phyloP scores from a whole-genome alignment of 805 yeast genomes.

The Candida sakaeoensis region DNA sequence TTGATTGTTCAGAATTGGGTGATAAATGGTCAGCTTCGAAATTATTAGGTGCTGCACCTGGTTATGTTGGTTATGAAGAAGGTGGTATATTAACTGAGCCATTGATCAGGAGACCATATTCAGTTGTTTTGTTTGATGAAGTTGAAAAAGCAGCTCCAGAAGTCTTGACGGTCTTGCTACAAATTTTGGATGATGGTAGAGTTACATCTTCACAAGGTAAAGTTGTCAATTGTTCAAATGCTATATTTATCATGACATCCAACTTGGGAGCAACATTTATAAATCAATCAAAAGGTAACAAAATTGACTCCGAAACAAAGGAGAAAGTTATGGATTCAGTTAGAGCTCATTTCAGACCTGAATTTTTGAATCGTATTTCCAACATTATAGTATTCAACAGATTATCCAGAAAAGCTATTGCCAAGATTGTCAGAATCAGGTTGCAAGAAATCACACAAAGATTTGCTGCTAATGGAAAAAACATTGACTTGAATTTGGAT shows the following conservation, averaged over 20 bases:
- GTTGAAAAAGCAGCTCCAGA: conserved; percentile 99
- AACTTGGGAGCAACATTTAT: conserved; percentile 93
- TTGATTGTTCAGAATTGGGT: conserved; percentile 93
- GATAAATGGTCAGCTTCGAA: conserved; percentile 96
- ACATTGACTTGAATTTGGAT: conserved; percentile 67
- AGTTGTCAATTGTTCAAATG: conserved; percentile 86
- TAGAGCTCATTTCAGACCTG: conserved; percentile 90
- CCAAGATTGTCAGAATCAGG: conserved; percentile 86
- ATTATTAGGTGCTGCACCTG: conserved; percentile 95
- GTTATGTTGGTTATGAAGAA: conserved; percentile 91
- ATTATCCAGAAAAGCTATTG: conserved; percentile 84
- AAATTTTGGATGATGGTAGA: conserved; percentile 94
- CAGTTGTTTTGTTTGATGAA: conserved; percentile 95
- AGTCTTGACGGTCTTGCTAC: conserved; percentile 86
- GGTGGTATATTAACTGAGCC: conserved; percentile 97
- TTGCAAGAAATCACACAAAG: conserved; percentile 80
- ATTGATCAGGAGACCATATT: conserved; percentile 85
- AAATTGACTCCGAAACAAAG: conserved; percentile 64
- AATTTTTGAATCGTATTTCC: conserved; percentile 92
- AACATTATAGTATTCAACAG: conserved; percentile 92
- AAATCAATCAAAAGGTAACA: conserved; percentile 59
- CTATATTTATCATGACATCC: conserved; percentile 93
- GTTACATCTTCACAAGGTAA: conserved; percentile 94
- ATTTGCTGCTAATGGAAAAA: conserved; percentile 80
- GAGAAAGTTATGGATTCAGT: conserved; percentile 82